A percentile compares a stretch with the other conserved stretches of the same genome.
phyloP scores from a whole-genome alignment of 306 rosid species.

The Boehmeria nivea region DNA sequence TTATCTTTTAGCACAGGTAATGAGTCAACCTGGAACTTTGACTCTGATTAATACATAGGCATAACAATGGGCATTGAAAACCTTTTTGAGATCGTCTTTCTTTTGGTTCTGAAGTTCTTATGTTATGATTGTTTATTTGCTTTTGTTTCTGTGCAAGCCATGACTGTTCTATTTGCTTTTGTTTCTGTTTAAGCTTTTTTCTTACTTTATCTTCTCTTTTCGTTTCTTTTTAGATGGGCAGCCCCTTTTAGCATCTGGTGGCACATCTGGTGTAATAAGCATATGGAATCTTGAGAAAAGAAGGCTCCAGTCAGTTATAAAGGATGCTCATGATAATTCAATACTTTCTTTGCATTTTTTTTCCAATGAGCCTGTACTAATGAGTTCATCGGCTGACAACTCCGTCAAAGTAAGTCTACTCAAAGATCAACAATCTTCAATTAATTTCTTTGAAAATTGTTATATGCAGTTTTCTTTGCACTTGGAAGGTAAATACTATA shows the following conservation, averaged over 20 bases:
- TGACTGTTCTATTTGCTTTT: too few relatives aligned
- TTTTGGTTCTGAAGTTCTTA: too few relatives aligned
- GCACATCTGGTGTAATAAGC: constrained; percentile 93
- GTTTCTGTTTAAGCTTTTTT: neutral
- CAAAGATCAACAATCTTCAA: neutral
- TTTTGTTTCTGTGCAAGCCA: too few relatives aligned
- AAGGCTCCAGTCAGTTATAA: constrained; percentile 87
- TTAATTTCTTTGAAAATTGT: neutral
- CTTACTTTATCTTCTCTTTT: neutral
- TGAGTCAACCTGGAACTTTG: neutral
- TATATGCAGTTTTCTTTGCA: neutral
- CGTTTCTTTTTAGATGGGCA: constrained; percentile 68
- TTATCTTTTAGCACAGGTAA: constrained; percentile 85
- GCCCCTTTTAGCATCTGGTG: constrained; percentile 97
- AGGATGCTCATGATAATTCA: constrained; percentile 79
- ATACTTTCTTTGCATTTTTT: constrained; percentile 79
- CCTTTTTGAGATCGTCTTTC: too few relatives aligned
- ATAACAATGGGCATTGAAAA: too few relatives aligned
- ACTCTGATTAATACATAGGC: neutral
- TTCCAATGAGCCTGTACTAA: constrained; percentile 85
- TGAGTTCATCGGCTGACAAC: constrained; percentile 92
- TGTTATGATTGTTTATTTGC: neutral
- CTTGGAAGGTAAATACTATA: too few relatives aligned
- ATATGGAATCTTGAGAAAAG: constrained; percentile 95
- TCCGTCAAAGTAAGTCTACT: constrained; percentile 67